These are phyloP conservation scores for Coemansia sp. DNA, from an alignment of 371 early-diverging fungal genomes.

Conservation along the genomic window DNA sequence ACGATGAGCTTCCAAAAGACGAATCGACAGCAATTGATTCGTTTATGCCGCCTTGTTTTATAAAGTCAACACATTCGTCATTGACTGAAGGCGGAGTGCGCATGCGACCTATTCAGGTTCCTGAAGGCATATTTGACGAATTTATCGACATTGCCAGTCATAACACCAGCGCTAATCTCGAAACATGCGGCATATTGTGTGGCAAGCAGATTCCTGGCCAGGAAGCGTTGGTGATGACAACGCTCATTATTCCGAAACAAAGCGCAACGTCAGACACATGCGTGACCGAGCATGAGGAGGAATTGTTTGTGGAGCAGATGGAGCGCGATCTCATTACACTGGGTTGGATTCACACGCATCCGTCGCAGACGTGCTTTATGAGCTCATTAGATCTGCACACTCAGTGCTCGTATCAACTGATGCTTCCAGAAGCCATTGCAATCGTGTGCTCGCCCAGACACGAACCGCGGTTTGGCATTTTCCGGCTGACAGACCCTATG, in stretches of 20 bases:
- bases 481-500: constrained; percentile 85
- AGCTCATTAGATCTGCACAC: constrained; percentile 91
- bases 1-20: background rate
- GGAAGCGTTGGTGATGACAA: constrained; percentile 70
- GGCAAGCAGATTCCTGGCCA: constrained; percentile 66
- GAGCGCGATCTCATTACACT: constrained; percentile 76
- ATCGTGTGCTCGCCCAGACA: constrained; percentile 85
- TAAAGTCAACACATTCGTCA: constrained; percentile 16
- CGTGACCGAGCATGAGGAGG: constrained; percentile 84
- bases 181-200: constrained; percentile 89
- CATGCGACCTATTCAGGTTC: constrained; percentile 68
- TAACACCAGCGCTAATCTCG: constrained; percentile 80
- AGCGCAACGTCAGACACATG: constrained; percentile 86
- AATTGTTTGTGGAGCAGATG: constrained; percentile 75
- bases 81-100: constrained; percentile 62
- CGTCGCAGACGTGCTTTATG: constrained; percentile 91
- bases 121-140: constrained; percentile 59
- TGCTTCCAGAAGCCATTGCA: constrained; percentile 93
- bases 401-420: constrained; percentile 88
- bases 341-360: constrained; percentile 96
- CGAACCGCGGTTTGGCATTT: constrained; percentile 77
- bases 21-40: background rate
- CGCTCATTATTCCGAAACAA: constrained; percentile 88
- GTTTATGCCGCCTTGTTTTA: constrained; percentile 32
- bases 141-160: constrained; percentile 74